Base-by-base conservation (phyloP, 2,329 filamentous ascomycete species). In the Paecilomyces sp. region DNA sequence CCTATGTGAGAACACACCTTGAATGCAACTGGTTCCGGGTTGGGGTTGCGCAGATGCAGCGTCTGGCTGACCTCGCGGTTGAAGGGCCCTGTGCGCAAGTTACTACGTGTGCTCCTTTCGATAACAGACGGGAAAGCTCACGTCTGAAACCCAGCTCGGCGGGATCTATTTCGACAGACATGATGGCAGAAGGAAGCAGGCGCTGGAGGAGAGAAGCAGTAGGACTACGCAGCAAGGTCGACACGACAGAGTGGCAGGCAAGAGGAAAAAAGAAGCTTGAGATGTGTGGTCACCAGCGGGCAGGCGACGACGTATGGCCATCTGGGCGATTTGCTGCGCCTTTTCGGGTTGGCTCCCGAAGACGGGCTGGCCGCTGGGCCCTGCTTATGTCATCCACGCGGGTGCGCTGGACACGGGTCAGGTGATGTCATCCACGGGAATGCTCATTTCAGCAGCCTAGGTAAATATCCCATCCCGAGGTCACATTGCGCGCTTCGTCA, bases 141-240 rank as follows among this genome's bases (percentile, higher is more conserved):
- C 94, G 90, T 79, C 88, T 89, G 81, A 99, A 99, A 80, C 87
- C 90, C 74, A 99, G 87, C 84, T 97, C 94, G 68, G 85, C 77
- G 62, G 93, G 94, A 70, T 94, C 88, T 74, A 99, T 90, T 71
- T 96, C 90, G 80, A 99, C 89, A 69, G 93, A 95, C 94, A 97
- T 97, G 79, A 71, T 84, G 67, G 62, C 66, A 62, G 60, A 59
- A 60, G 53, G 22, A 58, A 58, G 54, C 36, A 59, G 52, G 56
- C 53, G 57, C 61, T 24, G 57, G 60, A 36, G 59, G 60, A 58
- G 57, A 62, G 67, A 60, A 64, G 61, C 57, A 63, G 61, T 61
- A 62, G 62, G 60, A 58, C 63, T 64, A 67, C 58, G 61, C 62
- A 60, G 62, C 57, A 6, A 64, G 60, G 56, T 56, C 57, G 33